Evolutionary conservation across 116 monocot species (phyloP), one percentile per base, ranked within the genome.

Genomic region (Iris pallida): DNA sequence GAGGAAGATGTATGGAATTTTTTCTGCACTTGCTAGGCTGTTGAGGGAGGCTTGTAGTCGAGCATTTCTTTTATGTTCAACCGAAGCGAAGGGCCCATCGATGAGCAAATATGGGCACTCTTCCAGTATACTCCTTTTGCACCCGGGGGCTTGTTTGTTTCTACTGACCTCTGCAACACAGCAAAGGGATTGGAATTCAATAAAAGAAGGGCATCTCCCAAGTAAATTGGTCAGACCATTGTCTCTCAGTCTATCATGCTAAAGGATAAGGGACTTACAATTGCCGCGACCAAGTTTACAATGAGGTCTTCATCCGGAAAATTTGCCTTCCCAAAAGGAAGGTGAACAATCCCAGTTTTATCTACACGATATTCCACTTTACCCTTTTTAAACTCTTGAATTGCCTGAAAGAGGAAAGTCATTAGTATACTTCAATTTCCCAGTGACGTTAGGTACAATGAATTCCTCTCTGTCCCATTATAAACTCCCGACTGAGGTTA

Each of bases 101-200:
- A 92, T 44, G 97, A 92, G 73, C 97, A 97, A 62, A 97, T 80
- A 72, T 92, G 86, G 0, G 90, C 87, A 51, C 89, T 97, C 59
- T 83, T 97, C 97, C 97, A 97, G 58, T 97, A 97, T 14, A 92
- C 81, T 69, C 90, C 89, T 81, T 92, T 97, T 2, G 92, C 97
- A 48, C 96, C 96, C 15, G 92, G 69, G 20, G 97, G 97, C 70
- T 97, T 97, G 85, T 97, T 97, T 69, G 81, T 46, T 76, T 92
- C 97, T 15, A 97, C 75, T 14, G 97, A 97, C 80, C 81, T 89
- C 97, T 97, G 80, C 49, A 73, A 52, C 8, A 42, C 16, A 16
- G 5, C 4, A 20, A 20, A 30, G 30, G 3, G 30, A 30, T 1
- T 4, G 9, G 16, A 4, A 20, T 30, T 30, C 3, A 0, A 53